Evolutionary conservation across 345 rosid species (phyloP).

Genomic region (Sisymbrium irio): DNA sequence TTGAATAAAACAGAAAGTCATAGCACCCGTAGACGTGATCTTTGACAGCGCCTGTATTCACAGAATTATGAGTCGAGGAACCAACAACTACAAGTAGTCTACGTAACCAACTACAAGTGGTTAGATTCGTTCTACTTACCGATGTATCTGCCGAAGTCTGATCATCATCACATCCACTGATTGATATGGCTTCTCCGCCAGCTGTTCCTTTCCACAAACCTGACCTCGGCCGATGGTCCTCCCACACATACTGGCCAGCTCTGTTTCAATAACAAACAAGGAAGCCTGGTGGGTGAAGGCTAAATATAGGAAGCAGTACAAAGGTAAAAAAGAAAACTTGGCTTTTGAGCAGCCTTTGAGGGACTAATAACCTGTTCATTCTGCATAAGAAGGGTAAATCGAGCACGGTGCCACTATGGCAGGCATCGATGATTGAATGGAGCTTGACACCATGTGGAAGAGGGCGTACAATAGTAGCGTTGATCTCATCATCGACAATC

Average conservation of each 20-base stretch:
- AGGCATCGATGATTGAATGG: slow-evolving; percentile 77
- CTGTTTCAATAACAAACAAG: slow-evolving; percentile 34
- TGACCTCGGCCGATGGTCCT: slow-evolving; percentile 82
- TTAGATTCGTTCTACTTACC: slow-evolving; percentile 41
- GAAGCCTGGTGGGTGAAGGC: not conserved
- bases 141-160: slow-evolving; percentile 92
- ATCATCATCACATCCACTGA: slow-evolving; percentile 88
- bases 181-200: slow-evolving; percentile 84
- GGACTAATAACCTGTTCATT: slow-evolving; percentile 57
- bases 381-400: slow-evolving; percentile 83
- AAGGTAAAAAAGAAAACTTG: not conserved
- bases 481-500: slow-evolving; percentile 90
- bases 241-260: slow-evolving; percentile 70
- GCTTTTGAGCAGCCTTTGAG: not conserved
- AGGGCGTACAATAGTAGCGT: slow-evolving; percentile 69
- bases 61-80: slow-evolving; percentile 12
- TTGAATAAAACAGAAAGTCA: slow-evolving; percentile 89
- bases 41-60: slow-evolving; percentile 65
- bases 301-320: not conserved
- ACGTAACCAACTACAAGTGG: no score
- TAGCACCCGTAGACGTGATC: slow-evolving; percentile 83
- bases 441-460: slow-evolving; percentile 75
- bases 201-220: slow-evolving; percentile 84
- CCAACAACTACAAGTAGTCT: not conserved
- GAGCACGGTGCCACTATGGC: slow-evolving; percentile 86